These are phyloP conservation scores for Podospora bellae-mahoneyi DNA, from an alignment of 495 filamentous ascomycete genomes.

Conservation along the genomic window DNA sequence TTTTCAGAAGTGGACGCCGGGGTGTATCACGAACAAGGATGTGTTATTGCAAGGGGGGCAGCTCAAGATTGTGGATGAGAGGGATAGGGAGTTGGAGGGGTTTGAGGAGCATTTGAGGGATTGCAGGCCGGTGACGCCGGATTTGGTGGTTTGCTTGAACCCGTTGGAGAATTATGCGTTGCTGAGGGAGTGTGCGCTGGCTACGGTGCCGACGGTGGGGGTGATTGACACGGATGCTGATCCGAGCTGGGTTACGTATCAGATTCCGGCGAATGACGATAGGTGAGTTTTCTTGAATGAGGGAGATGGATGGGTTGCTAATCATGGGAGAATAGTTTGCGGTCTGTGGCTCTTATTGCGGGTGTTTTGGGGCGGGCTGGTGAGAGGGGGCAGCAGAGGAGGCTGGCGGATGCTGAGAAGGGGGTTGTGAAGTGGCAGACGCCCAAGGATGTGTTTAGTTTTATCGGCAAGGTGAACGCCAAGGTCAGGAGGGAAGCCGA, in stretches of 20 bases:
- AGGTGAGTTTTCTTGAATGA: slow-evolving; percentile 47
- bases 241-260: slow-evolving; percentile 92
- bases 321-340: slow-evolving; percentile 60
- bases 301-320: not conserved
- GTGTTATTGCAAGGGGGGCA: slow-evolving; percentile 69
- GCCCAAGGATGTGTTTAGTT: slow-evolving; percentile 36
- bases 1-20: slow-evolving; percentile 92
- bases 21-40: slow-evolving; percentile 87
- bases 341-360: slow-evolving; percentile 74
- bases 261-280: slow-evolving; percentile 95
- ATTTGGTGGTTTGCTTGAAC: slow-evolving; percentile 90
- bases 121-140: slow-evolving; percentile 67
- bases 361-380: slow-evolving; percentile 83
- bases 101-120: slow-evolving; percentile 63
- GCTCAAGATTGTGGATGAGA: slow-evolving; percentile 66
- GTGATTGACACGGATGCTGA: slow-evolving; percentile 92
- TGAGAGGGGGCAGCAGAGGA: slow-evolving; percentile 64
- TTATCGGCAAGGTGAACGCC: slow-evolving; percentile 20
- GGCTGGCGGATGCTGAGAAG: slow-evolving; percentile 56
- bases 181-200: slow-evolving; percentile 84
- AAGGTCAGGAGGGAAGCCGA: not conserved
- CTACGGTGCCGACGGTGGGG: slow-evolving; percentile 89
- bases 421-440: slow-evolving; percentile 59
- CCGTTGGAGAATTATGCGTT: slow-evolving; percentile 86
- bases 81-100: slow-evolving; percentile 63